These are phyloP conservation scores for Periconia macrospinosa DNA, from an alignment of 2,329 filamentous ascomycete genomes.

Conservation along the genomic window DNA sequence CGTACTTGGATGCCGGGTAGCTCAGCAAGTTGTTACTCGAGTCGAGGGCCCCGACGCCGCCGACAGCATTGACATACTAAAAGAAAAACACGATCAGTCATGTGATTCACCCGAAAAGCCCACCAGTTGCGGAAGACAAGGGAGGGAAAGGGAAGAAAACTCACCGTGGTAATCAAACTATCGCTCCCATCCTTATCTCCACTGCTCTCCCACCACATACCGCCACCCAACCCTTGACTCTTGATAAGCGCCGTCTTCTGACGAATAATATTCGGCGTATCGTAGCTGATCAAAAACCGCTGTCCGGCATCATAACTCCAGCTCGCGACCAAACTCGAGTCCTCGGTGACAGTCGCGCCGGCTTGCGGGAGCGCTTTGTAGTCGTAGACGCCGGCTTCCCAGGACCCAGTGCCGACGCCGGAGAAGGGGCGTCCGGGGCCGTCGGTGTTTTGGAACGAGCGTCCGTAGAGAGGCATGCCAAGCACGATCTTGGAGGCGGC, in stretches of 20 bases:
- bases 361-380: slow-evolving; percentile 38
- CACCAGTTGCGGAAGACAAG: neutral
- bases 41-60: slow-evolving; percentile 56
- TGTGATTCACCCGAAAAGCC: too few species aligned
- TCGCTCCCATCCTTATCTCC: slow-evolving; percentile 34
- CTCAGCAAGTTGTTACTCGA: slow-evolving; percentile 61
- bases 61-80: slow-evolving; percentile 58
- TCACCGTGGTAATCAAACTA: slow-evolving; percentile 36
- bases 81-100: too few species aligned
- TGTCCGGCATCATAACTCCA: slow-evolving; percentile 33
- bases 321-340: slow-evolving; percentile 26
- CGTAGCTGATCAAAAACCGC: slow-evolving; percentile 34
- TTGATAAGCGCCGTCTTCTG: slow-evolving; percentile 31
- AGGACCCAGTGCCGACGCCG: slow-evolving; percentile 35
- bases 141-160: slow-evolving; percentile 10
- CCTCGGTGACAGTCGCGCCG: slow-evolving; percentile 25
- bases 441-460: slow-evolving; percentile 36
- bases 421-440: slow-evolving; percentile 35
- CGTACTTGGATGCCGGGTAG: slow-evolving; percentile 70
- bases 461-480: slow-evolving; percentile 43
- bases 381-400: slow-evolving; percentile 41
- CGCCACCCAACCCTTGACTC: slow-evolving; percentile 34
- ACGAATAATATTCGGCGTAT: slow-evolving; percentile 35
- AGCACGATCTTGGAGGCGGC: slow-evolving; percentile 38
- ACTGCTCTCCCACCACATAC: slow-evolving; percentile 44